These are phyloP conservation scores for Artemisia argyi DNA, from an alignment of 129 eudicot genomes.

Conservation along the genomic window DNA sequence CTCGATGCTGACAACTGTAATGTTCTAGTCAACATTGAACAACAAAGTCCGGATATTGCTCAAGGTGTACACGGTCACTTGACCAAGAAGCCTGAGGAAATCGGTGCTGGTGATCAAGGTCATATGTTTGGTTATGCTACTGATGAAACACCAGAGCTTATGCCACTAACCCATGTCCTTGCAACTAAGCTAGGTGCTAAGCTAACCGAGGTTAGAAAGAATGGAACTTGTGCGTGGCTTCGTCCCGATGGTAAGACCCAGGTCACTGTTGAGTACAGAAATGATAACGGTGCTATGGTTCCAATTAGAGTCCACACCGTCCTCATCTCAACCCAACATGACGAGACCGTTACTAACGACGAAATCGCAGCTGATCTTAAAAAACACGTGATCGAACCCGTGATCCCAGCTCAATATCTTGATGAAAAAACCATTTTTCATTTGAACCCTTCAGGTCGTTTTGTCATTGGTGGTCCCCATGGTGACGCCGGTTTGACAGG, in stretches of 20 bases:
- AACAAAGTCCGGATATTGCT: slow-evolving; percentile 76
- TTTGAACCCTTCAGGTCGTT: slow-evolving; percentile 70
- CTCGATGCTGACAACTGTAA: slow-evolving; percentile 81
- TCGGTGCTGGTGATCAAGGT: slow-evolving; percentile 78
- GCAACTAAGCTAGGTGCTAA: slow-evolving; percentile 80
- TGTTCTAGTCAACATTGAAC: slow-evolving; percentile 74
- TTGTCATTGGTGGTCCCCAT: slow-evolving; percentile 76
- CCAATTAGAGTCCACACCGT: slow-evolving; percentile 71
- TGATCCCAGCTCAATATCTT: slow-evolving; percentile 57
- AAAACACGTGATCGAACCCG: slow-evolving; percentile 69
- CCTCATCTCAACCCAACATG: slow-evolving; percentile 78
- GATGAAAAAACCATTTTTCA: slow-evolving; percentile 72
- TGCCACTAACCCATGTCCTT: slow-evolving; percentile 76
- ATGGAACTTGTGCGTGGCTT: slow-evolving; percentile 72
- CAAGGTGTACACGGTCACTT: slow-evolving; percentile 81
- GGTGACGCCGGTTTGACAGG: slow-evolving; percentile 76
- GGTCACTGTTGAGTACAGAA: slow-evolving; percentile 71
- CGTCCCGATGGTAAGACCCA: slow-evolving; percentile 79
- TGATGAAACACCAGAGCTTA: slow-evolving; percentile 77
- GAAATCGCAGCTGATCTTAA: slow-evolving; percentile 60
- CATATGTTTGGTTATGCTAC: slow-evolving; percentile 85
- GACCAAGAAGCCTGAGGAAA: slow-evolving; percentile 72
- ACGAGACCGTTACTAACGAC: slow-evolving; percentile 67
- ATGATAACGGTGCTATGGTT: slow-evolving; percentile 72
- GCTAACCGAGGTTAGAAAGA: slow-evolving; percentile 72